Evolutionary conservation across 2,329 filamentous ascomycete genomes (phyloP).

Genomic region (Fusarium sp.): DNA sequence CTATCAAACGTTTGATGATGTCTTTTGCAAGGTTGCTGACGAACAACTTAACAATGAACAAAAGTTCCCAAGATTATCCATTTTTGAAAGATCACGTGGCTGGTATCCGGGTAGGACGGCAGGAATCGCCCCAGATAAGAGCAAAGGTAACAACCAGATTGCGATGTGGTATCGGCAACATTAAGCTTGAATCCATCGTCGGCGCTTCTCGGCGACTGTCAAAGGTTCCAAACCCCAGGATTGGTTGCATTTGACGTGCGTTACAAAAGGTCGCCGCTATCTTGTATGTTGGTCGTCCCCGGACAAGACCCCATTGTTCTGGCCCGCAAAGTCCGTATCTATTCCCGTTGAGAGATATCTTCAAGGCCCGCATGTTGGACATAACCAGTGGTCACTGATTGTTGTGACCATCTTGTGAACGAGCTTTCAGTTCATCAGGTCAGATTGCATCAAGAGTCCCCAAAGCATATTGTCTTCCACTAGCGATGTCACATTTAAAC

Average conservation of each 20-base stretch:
- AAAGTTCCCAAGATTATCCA: slow-evolving; percentile 20
- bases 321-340: not conserved
- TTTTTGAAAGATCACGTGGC: slow-evolving; percentile 20
- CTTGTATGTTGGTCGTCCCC: not conserved
- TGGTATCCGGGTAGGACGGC: slow-evolving; percentile 17
- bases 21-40: slow-evolving; percentile 16
- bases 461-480: not conserved
- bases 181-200: slow-evolving; percentile 17
- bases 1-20: not conserved
- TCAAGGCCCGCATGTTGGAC: not conserved
- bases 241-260: not conserved
- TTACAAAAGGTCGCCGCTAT: slow-evolving; percentile 8
- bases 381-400: not conserved
- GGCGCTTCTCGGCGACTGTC: not conserved
- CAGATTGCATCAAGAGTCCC: not conserved
- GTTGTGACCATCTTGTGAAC: not conserved
- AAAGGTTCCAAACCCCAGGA: slow-evolving; percentile 1
- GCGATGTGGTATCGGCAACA: not conserved
- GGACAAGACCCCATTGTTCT: not conserved
- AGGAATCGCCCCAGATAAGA: slow-evolving; percentile 16
- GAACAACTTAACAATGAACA: slow-evolving; percentile 13
- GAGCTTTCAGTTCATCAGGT: not conserved
- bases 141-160: not conserved
- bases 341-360: not conserved
- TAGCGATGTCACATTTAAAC: not conserved